Conservation (phyloP, 1,139 yeast species). For the Meyerozyma sp. region DNA sequence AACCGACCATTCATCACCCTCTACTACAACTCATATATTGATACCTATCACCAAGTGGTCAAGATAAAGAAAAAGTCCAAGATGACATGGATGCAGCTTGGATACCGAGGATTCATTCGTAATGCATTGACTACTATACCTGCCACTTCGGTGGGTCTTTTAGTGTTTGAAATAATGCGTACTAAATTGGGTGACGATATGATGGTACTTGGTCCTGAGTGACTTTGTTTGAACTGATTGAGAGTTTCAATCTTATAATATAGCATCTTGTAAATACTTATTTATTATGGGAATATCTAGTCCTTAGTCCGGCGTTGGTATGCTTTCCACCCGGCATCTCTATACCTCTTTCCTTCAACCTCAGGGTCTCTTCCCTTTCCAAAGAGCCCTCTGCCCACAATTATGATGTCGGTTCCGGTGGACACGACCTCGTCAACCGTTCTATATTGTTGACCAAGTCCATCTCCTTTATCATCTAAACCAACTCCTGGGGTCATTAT, state of each 20-base stretch:
- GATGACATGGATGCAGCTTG: slow-evolving; percentile 56
- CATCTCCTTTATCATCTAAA: slow-evolving; percentile 94
- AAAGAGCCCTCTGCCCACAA: slow-evolving; percentile 94
- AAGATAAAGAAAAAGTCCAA: slow-evolving; percentile 51
- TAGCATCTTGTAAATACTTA: slow-evolving; percentile 2
- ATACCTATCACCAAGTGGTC: slow-evolving; percentile 58
- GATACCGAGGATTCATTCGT: slow-evolving; percentile 71
- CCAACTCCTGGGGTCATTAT: slow-evolving; percentile 99
- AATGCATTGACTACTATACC: slow-evolving; percentile 78
- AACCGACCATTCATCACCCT: slow-evolving; percentile 39
- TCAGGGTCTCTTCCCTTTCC: slow-evolving; percentile 94
- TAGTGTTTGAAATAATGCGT: slow-evolving; percentile 82
- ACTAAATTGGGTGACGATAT: slow-evolving; percentile 33
- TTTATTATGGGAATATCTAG: slow-evolving; percentile 2
- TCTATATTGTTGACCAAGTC: slow-evolving; percentile 93
- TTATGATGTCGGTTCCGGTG: slow-evolving; percentile 87
- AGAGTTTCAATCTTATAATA: neutral
- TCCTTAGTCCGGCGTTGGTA: slow-evolving; percentile 44
- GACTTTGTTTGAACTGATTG: neutral
- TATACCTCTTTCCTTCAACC: slow-evolving; percentile 82
- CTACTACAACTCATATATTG: slow-evolving; percentile 67
- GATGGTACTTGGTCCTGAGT: slow-evolving; percentile 11
- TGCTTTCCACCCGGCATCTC: slow-evolving; percentile 93
- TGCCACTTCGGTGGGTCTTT: slow-evolving; percentile 78
- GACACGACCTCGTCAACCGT: slow-evolving; percentile 79